phyloP scores from a whole-genome alignment of 768 basidiomycete genomes.

The Lentinula detonsa region DNA sequence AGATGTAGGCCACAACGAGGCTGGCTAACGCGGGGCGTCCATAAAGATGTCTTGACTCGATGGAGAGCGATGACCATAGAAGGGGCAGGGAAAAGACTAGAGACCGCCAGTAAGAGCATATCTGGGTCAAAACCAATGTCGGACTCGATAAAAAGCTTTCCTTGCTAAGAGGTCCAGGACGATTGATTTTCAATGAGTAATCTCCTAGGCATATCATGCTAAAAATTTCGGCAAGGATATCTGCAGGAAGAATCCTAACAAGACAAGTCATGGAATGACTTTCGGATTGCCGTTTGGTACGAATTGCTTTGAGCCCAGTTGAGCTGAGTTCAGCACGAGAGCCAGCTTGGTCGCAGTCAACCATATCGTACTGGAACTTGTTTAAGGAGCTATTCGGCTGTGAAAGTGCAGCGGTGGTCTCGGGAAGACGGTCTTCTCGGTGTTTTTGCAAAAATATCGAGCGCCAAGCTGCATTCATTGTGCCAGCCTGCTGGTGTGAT shows the following conservation, averaged over 20 bases:
- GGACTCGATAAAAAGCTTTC: not conserved
- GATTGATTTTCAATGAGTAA: not conserved
- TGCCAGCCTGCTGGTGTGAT: too few relatives aligned
- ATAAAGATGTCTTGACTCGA: slow-evolving; percentile 3
- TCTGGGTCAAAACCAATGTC: not conserved
- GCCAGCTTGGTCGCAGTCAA: not conserved
- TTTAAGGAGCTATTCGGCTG: not conserved
- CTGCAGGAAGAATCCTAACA: not conserved
- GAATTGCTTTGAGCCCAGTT: not conserved
- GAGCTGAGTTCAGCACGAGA: not conserved
- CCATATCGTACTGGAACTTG: not conserved
- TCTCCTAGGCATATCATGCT: not conserved
- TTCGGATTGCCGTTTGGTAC: too few relatives aligned
- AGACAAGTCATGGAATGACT: not conserved
- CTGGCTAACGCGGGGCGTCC: not conserved
- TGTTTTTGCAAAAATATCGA: not conserved
- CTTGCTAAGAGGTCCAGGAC: not conserved
- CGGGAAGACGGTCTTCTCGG: not conserved
- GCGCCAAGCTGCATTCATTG: not conserved
- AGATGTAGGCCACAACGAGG: slow-evolving; percentile 3
- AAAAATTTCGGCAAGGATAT: not conserved
- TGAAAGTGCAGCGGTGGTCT: not conserved
- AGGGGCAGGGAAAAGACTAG: slow-evolving; percentile 6
- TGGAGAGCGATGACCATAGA: slow-evolving; percentile 6
- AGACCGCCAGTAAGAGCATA: not conserved